Evolutionary conservation across 305 asterid species (phyloP).

Genomic region (Ajuga reptans): DNA sequence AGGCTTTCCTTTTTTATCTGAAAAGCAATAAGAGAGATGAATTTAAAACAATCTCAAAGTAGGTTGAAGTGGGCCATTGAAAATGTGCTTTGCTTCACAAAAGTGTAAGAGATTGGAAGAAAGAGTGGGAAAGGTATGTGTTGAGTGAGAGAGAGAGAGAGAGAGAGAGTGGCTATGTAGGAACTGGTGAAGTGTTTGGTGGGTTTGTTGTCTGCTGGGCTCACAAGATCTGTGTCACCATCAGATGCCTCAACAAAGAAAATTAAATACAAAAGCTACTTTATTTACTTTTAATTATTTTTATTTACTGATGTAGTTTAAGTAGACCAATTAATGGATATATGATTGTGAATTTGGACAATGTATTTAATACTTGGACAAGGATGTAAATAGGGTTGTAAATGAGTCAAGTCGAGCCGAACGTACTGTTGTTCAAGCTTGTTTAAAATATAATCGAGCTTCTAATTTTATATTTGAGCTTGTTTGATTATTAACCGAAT

Average conservation of each 20-base stretch:
- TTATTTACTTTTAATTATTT: too few relatives aligned
- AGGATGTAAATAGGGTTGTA: too few relatives aligned
- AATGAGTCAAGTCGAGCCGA: too few relatives aligned
- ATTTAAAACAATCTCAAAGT: conserved; percentile 3
- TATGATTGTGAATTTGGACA: too few relatives aligned
- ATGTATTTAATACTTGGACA: too few relatives aligned
- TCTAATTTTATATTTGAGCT: too few relatives aligned
- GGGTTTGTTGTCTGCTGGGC: not conserved
- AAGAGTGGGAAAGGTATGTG: conserved; percentile 18
- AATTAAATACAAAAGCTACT: not conserved
- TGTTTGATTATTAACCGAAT: too few relatives aligned
- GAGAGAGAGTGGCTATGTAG: not conserved
- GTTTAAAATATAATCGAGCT: too few relatives aligned
- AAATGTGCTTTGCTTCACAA: conserved; percentile 46
- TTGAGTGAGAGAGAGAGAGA: too few relatives aligned
- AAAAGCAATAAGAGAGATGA: conserved; percentile 4
- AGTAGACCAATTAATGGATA: too few relatives aligned
- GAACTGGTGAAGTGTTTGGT: conserved; percentile 9
- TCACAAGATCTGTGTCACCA: conserved; percentile 6
- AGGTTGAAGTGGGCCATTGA: conserved; percentile 35
- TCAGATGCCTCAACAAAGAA: not conserved
- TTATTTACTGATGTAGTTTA: too few relatives aligned
- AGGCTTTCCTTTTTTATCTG: not conserved
- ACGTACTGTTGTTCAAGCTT: too few relatives aligned
- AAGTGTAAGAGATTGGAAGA: conserved; percentile 31